A percentile compares a stretch with the other conserved stretches of the same genome.
These are phyloP conservation scores for Gillenia trifoliata DNA, from an alignment of 306 rosid genomes.

Conservation along the genomic window DNA sequence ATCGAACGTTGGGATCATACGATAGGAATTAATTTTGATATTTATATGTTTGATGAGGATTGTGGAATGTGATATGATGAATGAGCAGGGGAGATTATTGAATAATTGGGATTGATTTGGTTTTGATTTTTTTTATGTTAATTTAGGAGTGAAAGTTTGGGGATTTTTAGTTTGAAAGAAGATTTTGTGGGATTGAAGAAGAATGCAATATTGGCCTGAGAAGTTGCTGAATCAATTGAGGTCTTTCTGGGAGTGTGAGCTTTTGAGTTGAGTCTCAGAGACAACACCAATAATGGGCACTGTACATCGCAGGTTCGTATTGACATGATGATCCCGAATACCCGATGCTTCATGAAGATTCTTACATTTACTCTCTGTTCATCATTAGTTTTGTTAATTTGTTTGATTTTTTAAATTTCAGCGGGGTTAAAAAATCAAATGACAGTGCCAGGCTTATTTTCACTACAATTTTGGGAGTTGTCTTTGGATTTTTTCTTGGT, in stretches of 20 bases:
- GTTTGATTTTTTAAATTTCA: conserved; percentile 25
- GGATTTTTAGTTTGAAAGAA: background rate
- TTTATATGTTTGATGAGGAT: background rate
- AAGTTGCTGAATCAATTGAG: conserved; percentile 30
- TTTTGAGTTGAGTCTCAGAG: conserved; percentile 33
- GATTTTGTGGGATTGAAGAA: conserved; percentile 17
- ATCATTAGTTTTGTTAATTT: conserved; percentile 4
- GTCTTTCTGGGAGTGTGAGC: conserved; percentile 23
- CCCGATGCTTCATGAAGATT: background rate
- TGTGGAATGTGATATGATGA: background rate
- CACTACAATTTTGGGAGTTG: conserved; percentile 56
- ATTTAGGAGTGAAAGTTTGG: conserved; percentile 8
- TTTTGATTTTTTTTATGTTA: background rate
- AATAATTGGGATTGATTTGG: background rate
- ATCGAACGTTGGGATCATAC: background rate
- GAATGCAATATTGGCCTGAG: conserved; percentile 30
- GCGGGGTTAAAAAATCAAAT: conserved; percentile 56
- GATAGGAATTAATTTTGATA: background rate
- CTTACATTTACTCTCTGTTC: background rate
- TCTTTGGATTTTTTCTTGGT: conserved; percentile 78
- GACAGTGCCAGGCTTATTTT: conserved; percentile 54
- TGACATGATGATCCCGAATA: background rate
- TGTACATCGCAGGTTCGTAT: conserved; percentile 46
- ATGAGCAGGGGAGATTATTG: background rate
- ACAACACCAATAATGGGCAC: conserved; percentile 31